Evolutionary conservation across 2,329 filamentous ascomycete genomes (phyloP).

Genomic region (Fusarium lyarnte): DNA sequence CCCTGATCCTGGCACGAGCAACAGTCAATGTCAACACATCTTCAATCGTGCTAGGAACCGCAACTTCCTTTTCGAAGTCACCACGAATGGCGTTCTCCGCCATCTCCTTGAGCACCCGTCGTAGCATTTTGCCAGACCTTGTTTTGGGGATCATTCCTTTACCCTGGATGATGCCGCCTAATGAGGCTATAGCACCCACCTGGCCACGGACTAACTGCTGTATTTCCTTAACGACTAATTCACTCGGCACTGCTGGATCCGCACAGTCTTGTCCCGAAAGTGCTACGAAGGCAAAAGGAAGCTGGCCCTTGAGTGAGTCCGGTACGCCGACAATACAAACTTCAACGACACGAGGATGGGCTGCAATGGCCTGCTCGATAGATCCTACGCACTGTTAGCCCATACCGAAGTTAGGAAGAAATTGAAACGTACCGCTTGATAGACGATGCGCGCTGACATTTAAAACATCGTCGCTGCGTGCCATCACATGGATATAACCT

Average conservation of each 20-base stretch:
- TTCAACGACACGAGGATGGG: constrained; percentile 81
- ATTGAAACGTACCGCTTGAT: constrained; percentile 73
- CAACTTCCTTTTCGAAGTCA: constrained; percentile 76
- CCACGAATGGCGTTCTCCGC: constrained; percentile 83
- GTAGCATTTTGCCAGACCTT: constrained; percentile 87
- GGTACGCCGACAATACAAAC: constrained; percentile 88
- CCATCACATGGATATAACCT: constrained; percentile 72
- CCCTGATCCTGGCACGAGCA: constrained; percentile 74
- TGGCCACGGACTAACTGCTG: constrained; percentile 78
- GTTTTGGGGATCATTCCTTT: constrained; percentile 92
- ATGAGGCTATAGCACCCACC: constrained; percentile 85
- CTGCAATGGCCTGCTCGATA: constrained; percentile 90
- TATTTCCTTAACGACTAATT: constrained; percentile 66
- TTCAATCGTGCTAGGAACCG: constrained; percentile 86
- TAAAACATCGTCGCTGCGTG: constrained; percentile 83
- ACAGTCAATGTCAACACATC: constrained; percentile 79
- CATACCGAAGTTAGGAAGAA: neutral
- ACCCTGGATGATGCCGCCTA: constrained; percentile 87
- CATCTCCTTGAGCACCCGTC: constrained; percentile 82
- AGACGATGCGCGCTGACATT: constrained; percentile 95
- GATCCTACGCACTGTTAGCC: constrained; percentile 62
- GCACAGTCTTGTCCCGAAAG: constrained; percentile 59
- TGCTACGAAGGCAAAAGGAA: constrained; percentile 89
- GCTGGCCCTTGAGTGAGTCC: constrained; percentile 85
- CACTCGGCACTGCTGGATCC: constrained; percentile 59